phyloP scores from a whole-genome alignment of 2,329 filamentous ascomycete species.

The Fusarium guadeloupense region DNA sequence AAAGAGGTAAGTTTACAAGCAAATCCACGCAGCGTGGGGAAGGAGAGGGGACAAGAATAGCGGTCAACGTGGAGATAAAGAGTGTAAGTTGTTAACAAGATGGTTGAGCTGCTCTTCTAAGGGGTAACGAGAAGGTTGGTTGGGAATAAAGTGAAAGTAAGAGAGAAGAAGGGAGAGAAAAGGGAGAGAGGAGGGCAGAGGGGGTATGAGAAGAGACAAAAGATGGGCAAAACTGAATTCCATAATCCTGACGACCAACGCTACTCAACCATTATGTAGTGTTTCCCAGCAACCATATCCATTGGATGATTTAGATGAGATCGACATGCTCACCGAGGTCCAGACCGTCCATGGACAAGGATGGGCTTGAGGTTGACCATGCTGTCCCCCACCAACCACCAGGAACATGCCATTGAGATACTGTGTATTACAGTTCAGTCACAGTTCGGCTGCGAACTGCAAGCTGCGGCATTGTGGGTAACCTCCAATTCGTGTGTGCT shows the following conservation, averaged over 20 bases:
- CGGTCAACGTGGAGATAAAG: conserved; percentile 9
- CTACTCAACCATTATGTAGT: conserved; percentile 26
- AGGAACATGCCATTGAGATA: conserved; percentile 25
- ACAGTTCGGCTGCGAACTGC: conserved; percentile 15
- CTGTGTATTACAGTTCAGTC: conserved; percentile 7
- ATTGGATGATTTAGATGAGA: conserved; percentile 33
- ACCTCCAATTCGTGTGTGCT: conserved; percentile 15
- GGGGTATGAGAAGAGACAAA: neutral
- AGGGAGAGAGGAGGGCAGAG: neutral
- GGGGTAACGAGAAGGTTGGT: neutral
- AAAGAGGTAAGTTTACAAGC: conserved; percentile 52
- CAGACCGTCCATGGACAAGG: conserved; percentile 36
- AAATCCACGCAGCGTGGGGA: conserved; percentile 24
- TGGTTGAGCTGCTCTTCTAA: conserved; percentile 1
- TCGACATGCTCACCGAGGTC: conserved; percentile 39
- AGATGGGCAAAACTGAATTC: conserved; percentile 3
- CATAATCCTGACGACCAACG: conserved; percentile 2
- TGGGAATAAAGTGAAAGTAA: neutral
- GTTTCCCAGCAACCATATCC: conserved; percentile 8
- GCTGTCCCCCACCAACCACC: conserved; percentile 27
- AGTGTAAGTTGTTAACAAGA: neutral
- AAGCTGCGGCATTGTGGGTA: conserved; percentile 18
- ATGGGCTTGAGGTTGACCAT: conserved; percentile 24
- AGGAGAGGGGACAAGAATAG: conserved; percentile 14
- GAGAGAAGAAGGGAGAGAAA: neutral